These are phyloP conservation scores for Chondrus crispus DNA, from an alignment of 23 red algal species.

Conservation along the genomic window DNA sequence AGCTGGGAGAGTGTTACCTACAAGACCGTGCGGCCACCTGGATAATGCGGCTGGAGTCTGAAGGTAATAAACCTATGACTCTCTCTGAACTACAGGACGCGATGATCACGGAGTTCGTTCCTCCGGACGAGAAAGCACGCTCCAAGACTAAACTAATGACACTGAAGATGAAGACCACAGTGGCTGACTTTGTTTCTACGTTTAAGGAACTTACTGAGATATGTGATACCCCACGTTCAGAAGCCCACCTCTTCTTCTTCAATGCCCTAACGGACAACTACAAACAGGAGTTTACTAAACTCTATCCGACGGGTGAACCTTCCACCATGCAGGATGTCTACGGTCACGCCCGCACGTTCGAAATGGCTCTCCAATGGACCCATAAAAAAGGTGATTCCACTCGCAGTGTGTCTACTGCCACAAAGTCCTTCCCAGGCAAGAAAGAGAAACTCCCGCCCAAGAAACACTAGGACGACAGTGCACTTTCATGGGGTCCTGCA, in stretches of 20 bases:
- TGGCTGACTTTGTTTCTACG: not conserved
- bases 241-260: not conserved
- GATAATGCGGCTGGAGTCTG: constrained; percentile 27
- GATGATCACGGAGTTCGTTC: constrained; percentile 14
- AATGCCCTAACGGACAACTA: not conserved
- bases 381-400: no score
- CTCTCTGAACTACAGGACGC: constrained; percentile 11
- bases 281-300: not conserved
- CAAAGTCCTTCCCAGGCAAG: no score
- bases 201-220: not conserved
- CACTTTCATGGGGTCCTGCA: not conserved
- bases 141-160: not conserved
- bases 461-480: not conserved
- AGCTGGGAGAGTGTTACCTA: not conserved
- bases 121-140: not conserved
- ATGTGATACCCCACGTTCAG: not conserved
- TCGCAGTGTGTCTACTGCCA: no score
- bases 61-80: not conserved
- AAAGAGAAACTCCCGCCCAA: no score
- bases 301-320: not conserved
- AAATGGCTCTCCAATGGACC: no score
- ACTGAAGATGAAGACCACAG: not conserved
- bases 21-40: constrained; percentile 6
- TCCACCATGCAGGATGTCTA: no score
- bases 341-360: no score